Conservation (phyloP, 768 basidiomycete species). For the Goffeauzyma gilvescens region DNA sequence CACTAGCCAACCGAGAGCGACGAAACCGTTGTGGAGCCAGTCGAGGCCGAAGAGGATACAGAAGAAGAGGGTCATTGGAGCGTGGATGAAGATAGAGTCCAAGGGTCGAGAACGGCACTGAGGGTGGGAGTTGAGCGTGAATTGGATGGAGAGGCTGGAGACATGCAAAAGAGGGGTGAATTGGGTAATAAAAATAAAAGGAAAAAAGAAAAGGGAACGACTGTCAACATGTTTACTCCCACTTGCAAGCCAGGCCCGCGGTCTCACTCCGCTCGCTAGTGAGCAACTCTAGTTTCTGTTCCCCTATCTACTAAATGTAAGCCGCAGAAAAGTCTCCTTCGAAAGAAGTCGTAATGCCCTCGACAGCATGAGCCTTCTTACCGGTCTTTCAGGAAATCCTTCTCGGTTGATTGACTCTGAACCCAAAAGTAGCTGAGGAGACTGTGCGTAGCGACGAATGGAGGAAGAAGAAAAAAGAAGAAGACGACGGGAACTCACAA, state of each 20-base stretch:
- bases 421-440: too few relatives aligned
- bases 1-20: constrained; percentile 51
- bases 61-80: constrained; percentile 41
- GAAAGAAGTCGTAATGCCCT: too few relatives aligned
- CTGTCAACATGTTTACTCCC: too few relatives aligned
- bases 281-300: too few relatives aligned
- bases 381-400: too few relatives aligned
- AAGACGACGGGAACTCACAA: constrained; percentile 34
- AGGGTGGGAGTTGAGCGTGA: constrained; percentile 54
- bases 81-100: constrained; percentile 67
- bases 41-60: constrained; percentile 50
- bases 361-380: too few relatives aligned
- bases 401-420: too few relatives aligned
- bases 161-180: neutral
- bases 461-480: neutral
- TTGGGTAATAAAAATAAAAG: neutral
- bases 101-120: constrained; percentile 38
- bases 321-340: too few relatives aligned
- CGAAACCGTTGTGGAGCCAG: constrained; percentile 42
- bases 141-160: constrained; percentile 47
- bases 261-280: too few relatives aligned
- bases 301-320: too few relatives aligned
- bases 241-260: too few relatives aligned
- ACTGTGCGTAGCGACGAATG: too few relatives aligned
- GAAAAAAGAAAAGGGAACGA: neutral